Conservation (phyloP, 2,329 filamentous ascomycete species). For the Aspergillus quadricinctus region DNA sequence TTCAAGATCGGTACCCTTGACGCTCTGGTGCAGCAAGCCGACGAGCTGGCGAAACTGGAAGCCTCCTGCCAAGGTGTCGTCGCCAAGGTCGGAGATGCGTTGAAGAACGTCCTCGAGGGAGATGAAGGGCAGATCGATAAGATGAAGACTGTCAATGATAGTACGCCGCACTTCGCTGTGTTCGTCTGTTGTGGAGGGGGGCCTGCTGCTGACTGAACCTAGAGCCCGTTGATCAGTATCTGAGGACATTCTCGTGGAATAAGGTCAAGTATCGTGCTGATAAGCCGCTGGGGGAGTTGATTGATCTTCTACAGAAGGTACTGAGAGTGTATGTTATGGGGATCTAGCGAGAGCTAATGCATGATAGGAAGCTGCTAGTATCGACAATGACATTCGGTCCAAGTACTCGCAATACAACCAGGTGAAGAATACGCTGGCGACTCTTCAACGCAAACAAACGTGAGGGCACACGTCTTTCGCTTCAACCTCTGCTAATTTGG, state of each 20-base stretch:
- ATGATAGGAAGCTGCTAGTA: constrained; percentile 73
- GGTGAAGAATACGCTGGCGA: constrained; percentile 76
- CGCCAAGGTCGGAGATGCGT: constrained; percentile 79
- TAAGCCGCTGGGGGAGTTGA: constrained; percentile 79
- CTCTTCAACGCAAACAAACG: constrained; percentile 84
- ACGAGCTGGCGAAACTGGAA: constrained; percentile 88
- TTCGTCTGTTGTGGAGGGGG: constrained; percentile 1
- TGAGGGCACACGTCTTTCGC: constrained; percentile 39
- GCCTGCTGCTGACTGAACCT: constrained; percentile 13
- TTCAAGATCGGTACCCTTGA: constrained; percentile 99
- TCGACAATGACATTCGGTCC: constrained; percentile 92
- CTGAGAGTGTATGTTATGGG: background rate
- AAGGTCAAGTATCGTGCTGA: constrained; percentile 96
- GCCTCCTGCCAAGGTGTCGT: constrained; percentile 74
- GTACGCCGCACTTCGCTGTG: constrained; percentile 48
- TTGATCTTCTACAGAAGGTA: constrained; percentile 85
- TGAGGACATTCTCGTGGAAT: constrained; percentile 90
- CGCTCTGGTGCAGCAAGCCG: constrained; percentile 90
- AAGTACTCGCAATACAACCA: constrained; percentile 95
- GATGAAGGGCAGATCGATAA: constrained; percentile 77
- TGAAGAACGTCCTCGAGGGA: constrained; percentile 76
- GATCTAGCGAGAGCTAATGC: background rate
- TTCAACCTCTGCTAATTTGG: background rate
- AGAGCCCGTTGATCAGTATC: constrained; percentile 96
- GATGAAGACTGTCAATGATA: constrained; percentile 92